Evolutionary conservation across 495 filamentous ascomycete genomes (phyloP).

Genomic region (Eremomyces bilateralis): DNA sequence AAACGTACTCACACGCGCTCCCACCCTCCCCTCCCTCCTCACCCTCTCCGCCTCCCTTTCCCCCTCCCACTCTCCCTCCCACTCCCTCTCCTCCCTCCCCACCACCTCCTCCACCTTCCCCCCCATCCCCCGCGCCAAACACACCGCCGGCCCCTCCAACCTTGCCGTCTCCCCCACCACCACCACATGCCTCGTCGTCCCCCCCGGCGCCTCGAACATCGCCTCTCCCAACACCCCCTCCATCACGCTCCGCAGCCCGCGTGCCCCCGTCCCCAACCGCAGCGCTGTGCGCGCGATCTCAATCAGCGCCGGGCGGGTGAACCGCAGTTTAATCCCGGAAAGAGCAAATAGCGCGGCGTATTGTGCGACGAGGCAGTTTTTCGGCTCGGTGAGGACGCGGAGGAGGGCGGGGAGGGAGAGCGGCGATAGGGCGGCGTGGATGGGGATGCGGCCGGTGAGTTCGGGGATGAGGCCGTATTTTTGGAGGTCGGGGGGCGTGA

Average conservation of each 20-base stretch:
- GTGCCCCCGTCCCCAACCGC: conserved; percentile 65
- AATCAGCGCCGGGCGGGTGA: conserved; percentile 57
- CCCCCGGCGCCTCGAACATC: conserved; percentile 75
- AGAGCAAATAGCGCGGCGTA: conserved; percentile 71
- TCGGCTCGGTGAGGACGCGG: conserved; percentile 76
- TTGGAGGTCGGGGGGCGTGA: conserved; percentile 67
- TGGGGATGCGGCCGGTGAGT: conserved; percentile 73
- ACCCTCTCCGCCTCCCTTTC: conserved; percentile 10
- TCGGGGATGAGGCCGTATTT: conserved; percentile 89
- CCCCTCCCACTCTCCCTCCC: conserved; percentile 25
- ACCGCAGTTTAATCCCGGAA: conserved; percentile 59
- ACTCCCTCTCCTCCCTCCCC: conserved; percentile 39
- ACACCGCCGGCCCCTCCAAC: conserved; percentile 36
- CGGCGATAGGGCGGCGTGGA: conserved; percentile 62
- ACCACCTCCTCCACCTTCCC: conserved; percentile 35
- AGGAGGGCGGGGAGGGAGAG: conserved; percentile 60
- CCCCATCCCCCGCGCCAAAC: conserved; percentile 38
- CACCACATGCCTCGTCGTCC: conserved; percentile 31
- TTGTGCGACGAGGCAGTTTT: conserved; percentile 67
- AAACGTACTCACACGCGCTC: conserved; percentile 22
- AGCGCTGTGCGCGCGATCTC: conserved; percentile 56
- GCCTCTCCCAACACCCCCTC: conserved; percentile 68
- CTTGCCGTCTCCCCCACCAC: conserved; percentile 55
- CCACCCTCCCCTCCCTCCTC: conserved; percentile 13
- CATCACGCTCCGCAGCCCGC: conserved; percentile 73